A percentile compares a stretch with the other conserved stretches of the same genome.
phyloP scores from a whole-genome alignment of 768 basidiomycete genomes.

The Boletellus emodensis region DNA sequence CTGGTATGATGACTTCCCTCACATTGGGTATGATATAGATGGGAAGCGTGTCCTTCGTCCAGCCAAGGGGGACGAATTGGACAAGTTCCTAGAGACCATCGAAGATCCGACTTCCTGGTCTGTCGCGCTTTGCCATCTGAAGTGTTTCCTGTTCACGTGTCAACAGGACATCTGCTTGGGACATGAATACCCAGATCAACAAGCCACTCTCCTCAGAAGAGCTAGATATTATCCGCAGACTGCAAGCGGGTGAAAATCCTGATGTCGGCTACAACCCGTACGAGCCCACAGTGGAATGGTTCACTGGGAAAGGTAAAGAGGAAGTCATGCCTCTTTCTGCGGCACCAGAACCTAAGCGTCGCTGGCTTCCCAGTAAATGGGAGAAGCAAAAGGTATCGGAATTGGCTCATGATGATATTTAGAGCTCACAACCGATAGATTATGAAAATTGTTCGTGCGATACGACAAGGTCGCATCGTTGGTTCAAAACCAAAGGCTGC shows the following conservation, averaged over 20 bases:
- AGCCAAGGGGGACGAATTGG: slow-evolving; percentile 92
- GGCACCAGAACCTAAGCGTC: slow-evolving; percentile 91
- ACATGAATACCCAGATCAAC: slow-evolving; percentile 81
- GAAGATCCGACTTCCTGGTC: slow-evolving; percentile 91
- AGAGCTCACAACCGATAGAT: slow-evolving; percentile 49
- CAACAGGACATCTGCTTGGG: slow-evolving; percentile 84
- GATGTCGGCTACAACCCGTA: slow-evolving; percentile 90
- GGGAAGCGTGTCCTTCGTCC: slow-evolving; percentile 93
- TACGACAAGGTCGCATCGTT: slow-evolving; percentile 90
- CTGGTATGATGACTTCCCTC: slow-evolving; percentile 99
- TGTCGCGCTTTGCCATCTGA: slow-evolving; percentile 19
- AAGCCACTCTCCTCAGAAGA: slow-evolving; percentile 86
- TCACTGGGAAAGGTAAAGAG: slow-evolving; percentile 93
- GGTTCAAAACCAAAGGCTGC: slow-evolving; percentile 83
- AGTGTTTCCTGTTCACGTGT: background rate
- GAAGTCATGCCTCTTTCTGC: slow-evolving; percentile 90
- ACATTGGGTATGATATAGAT: slow-evolving; percentile 93
- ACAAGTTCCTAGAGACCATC: slow-evolving; percentile 91
- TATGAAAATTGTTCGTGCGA: slow-evolving; percentile 99
- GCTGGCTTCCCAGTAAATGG: slow-evolving; percentile 99
- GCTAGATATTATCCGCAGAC: slow-evolving; percentile 87
- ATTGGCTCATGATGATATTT: background rate
- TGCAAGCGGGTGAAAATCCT: slow-evolving; percentile 90
- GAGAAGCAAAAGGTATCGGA: slow-evolving; percentile 90
- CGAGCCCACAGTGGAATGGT: slow-evolving; percentile 93